Conservation (phyloP, 2,329 filamentous ascomycete species). For the Fusarium subtropicale region DNA sequence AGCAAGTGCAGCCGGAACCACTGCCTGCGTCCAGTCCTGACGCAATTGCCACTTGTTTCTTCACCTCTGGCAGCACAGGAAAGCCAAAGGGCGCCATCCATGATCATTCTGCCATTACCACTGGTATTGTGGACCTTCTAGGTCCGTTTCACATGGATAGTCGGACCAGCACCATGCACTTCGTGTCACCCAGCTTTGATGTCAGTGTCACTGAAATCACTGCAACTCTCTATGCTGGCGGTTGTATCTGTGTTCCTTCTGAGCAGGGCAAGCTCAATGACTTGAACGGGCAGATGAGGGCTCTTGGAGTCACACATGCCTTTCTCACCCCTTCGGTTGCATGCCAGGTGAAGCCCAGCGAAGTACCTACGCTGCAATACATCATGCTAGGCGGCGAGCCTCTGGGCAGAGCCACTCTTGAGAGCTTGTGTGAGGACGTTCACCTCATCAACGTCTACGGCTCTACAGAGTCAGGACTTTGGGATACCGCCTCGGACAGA, state of each 20-base stretch:
- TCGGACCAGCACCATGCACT: conserved; percentile 15
- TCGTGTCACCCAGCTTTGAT: conserved; percentile 22
- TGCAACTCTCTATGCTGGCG: conserved; percentile 15
- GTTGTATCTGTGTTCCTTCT: conserved; percentile 23
- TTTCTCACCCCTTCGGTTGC: conserved; percentile 27
- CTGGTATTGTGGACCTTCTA: conserved; percentile 16
- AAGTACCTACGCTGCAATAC: conserved; percentile 21
- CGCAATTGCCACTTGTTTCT: conserved; percentile 27
- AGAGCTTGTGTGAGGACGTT: conserved; percentile 13
- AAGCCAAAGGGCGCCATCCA: conserved; percentile 23
- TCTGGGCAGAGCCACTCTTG: conserved; percentile 21
- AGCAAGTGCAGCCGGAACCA: conserved; percentile 3
- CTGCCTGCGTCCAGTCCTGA: conserved; percentile 8
- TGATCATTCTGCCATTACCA: conserved; percentile 22
- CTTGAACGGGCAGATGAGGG: conserved; percentile 19
- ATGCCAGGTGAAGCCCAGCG: conserved; percentile 16
- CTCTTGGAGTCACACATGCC: conserved; percentile 23
- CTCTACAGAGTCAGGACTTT: conserved; percentile 8
- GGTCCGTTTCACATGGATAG: conserved; percentile 19
- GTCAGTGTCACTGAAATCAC: conserved; percentile 19
- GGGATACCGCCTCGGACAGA: not conserved
- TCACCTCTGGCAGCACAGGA: conserved; percentile 18
- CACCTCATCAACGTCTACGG: conserved; percentile 26
- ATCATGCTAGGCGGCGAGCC: conserved; percentile 27
- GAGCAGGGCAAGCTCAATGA: conserved; percentile 21